Evolutionary conservation across 164 flowering plant species (phyloP).

Genomic region (Litsea cubeba): DNA sequence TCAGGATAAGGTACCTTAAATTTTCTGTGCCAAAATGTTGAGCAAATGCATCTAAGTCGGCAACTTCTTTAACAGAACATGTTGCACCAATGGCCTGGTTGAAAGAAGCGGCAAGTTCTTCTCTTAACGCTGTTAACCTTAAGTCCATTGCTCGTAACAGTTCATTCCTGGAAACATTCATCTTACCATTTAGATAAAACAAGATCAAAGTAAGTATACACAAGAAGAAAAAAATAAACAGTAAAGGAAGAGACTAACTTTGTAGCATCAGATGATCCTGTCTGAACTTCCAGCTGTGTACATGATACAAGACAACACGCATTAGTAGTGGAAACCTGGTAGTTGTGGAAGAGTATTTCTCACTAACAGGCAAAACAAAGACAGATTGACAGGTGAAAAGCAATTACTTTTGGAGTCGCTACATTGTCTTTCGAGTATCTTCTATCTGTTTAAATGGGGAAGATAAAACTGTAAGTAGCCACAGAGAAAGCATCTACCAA

Average conservation of each 20-base stretch:
- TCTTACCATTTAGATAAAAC: conserved; percentile 6
- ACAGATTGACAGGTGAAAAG: conserved; percentile 1
- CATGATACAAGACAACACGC: not conserved
- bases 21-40: conserved; percentile 49
- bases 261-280: conserved; percentile 52
- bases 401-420: conserved; percentile 24
- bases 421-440: conserved; percentile 13
- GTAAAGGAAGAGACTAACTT: conserved; percentile 41
- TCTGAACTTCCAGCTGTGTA: conserved; percentile 46
- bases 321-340: not conserved
- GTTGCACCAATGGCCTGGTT: conserved; percentile 39
- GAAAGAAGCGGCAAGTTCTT: conserved; percentile 50
- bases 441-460: conserved; percentile 27
- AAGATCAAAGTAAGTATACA: conserved; percentile 1
- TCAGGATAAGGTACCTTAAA: conserved; percentile 39
- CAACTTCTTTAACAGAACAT: conserved; percentile 45
- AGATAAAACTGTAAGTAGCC: conserved; percentile 4
- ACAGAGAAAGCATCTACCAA: not conserved
- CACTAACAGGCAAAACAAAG: not conserved
- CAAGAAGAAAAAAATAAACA: not conserved
- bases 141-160: conserved; percentile 78
- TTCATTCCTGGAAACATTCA: conserved; percentile 57
- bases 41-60: conserved; percentile 42
- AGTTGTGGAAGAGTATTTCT: not conserved
- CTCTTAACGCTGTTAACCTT: conserved; percentile 52